Evolutionary conservation across 805 yeast genomes (phyloP).

Genomic region (Suhomyces sp.): DNA sequence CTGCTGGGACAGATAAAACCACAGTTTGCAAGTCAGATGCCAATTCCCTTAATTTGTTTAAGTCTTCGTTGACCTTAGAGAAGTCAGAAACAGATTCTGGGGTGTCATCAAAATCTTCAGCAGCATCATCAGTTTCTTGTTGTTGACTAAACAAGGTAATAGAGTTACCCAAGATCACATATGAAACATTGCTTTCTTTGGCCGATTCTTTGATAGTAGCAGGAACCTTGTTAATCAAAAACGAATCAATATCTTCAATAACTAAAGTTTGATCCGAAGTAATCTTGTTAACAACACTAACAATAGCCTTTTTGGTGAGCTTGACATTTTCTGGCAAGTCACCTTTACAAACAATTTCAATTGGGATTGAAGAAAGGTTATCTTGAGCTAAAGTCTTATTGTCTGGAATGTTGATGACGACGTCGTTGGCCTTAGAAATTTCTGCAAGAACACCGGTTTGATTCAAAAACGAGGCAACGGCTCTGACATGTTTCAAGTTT

Average conservation of each 20-base stretch:
- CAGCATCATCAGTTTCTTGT: constrained; percentile 41
- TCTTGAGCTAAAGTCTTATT: constrained; percentile 40
- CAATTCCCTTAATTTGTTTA: constrained; percentile 58
- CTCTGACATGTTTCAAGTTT: constrained; percentile 70
- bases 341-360: constrained; percentile 58
- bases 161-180: constrained; percentile 55
- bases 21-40: constrained; percentile 53
- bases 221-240: constrained; percentile 51
- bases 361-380: constrained; percentile 44
- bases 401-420: constrained; percentile 40
- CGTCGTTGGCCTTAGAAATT: constrained; percentile 39
- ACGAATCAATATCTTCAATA: constrained; percentile 65
- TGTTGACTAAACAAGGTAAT: constrained; percentile 58
- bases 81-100: constrained; percentile 58
- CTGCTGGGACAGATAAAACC: constrained; percentile 50
- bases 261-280: constrained; percentile 63
- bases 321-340: constrained; percentile 51
- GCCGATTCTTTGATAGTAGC: constrained; percentile 41
- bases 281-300: constrained; percentile 67
- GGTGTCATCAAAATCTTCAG: constrained; percentile 59
- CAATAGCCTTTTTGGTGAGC: constrained; percentile 67
- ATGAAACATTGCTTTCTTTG: constrained; percentile 47
- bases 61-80: constrained; percentile 50
- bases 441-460: constrained; percentile 47
- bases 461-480: constrained; percentile 65